A percentile compares a stretch with the other conserved stretches of the same genome.
Conservation (phyloP, 1,139 yeast genomes). For the Blastobotrys aristatus region DNA sequence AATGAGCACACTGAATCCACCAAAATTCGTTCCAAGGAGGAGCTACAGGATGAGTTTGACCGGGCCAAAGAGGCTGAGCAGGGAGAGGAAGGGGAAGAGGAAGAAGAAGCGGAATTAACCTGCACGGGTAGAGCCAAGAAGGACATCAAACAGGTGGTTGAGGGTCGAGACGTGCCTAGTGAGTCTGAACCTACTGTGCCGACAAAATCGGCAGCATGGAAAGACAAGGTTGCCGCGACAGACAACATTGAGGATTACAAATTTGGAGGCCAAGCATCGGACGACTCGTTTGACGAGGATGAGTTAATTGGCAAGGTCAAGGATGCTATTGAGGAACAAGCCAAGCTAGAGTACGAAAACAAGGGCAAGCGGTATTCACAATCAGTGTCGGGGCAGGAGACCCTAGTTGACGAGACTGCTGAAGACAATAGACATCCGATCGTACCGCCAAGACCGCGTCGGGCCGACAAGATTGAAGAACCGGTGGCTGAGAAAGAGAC, state of each 20-base stretch:
- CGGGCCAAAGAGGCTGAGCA: not conserved
- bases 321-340: not conserved
- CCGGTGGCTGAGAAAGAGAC: too few species aligned
- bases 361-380: not conserved
- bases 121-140: not conserved
- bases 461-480: too few species aligned
- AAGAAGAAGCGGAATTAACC: not conserved
- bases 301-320: not conserved
- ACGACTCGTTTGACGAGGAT: not conserved
- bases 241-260: not conserved
- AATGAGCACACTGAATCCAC: not conserved
- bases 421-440: not conserved
- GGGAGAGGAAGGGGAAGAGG: conserved; percentile 1
- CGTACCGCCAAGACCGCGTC: conserved; percentile 1
- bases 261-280: not conserved
- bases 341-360: not conserved
- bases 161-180: not conserved
- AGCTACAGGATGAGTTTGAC: not conserved
- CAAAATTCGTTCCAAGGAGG: not conserved
- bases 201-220: not conserved
- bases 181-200: not conserved
- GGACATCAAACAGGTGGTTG: not conserved
- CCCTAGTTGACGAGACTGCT: not conserved
- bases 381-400: not conserved
- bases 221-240: not conserved